phyloP scores from a whole-genome alignment of 176 grass and related monocot species.

The Cenchrus fungigraminus region DNA sequence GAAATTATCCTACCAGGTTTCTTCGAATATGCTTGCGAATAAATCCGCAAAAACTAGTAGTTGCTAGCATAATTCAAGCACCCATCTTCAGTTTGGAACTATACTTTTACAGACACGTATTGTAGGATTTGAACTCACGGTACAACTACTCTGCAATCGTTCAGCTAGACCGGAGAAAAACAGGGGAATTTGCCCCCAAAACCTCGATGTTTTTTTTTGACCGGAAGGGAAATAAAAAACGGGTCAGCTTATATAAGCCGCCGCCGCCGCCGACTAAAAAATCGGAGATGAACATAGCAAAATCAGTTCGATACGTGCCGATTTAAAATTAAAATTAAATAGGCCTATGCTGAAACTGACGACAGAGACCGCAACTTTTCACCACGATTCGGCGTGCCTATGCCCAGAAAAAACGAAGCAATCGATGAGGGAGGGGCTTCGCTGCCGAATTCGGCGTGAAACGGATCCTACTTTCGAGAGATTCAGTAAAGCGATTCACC shows the following conservation, averaged over 20 bases:
- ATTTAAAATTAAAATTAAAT: not conserved
- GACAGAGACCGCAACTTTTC: not conserved
- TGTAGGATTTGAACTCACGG: not conserved
- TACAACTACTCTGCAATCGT: not conserved
- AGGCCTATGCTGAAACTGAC: not conserved
- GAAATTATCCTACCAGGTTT: conserved; percentile 22
- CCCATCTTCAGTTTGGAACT: not conserved
- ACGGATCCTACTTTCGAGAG: not conserved
- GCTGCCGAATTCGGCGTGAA: not conserved
- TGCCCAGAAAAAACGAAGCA: not conserved
- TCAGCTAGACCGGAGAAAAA: not conserved
- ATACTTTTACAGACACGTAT: not conserved
- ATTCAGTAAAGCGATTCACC: not conserved
- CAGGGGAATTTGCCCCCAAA: not conserved
- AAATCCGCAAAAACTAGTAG: not conserved
- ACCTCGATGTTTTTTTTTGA: not conserved
- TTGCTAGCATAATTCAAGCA: not conserved
- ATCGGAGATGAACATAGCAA: not conserved
- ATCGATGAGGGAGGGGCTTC: not conserved
- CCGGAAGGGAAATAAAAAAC: not conserved
- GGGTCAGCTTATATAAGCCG: not conserved
- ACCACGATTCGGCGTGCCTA: not conserved
- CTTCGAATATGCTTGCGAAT: conserved; percentile 34
- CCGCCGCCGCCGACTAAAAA: conserved; percentile 10
- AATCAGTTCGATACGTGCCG: not conserved